phyloP scores from a whole-genome alignment of 352 stramenopile genomes.

The Phytophthora melonis region DNA sequence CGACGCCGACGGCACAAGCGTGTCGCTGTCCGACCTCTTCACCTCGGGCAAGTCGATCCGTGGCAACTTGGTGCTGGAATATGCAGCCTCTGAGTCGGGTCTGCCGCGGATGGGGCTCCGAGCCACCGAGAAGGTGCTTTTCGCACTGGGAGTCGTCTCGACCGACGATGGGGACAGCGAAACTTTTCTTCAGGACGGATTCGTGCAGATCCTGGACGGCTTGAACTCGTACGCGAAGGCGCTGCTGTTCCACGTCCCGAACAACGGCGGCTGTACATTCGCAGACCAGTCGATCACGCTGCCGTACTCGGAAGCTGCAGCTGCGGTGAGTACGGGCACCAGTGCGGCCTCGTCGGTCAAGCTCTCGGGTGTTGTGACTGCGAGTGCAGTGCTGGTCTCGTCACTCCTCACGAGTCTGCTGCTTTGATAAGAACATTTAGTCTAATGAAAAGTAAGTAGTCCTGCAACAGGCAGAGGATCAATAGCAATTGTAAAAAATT shows the following conservation, averaged over 20 bases:
- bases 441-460: too few relatives aligned
- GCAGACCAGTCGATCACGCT: constrained; percentile 30
- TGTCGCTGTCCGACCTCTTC: constrained; percentile 53
- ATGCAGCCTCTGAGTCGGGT: constrained; percentile 21
- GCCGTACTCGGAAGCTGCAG: constrained; percentile 16
- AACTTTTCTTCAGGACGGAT: background rate
- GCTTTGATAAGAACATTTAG: background rate
- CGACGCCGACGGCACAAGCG: constrained; percentile 10
- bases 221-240: constrained; percentile 5
- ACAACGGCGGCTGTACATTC: constrained; percentile 39
- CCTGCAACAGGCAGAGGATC: too few relatives aligned
- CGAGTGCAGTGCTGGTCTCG: constrained; percentile 4
- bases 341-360: constrained; percentile 2
- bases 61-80: constrained; percentile 35
- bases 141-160: background rate
- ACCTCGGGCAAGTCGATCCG: constrained; percentile 46
- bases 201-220: background rate
- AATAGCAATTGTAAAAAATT: too few relatives aligned
- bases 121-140: constrained; percentile 26
- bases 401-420: background rate
- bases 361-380: constrained; percentile 6
- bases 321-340: background rate
- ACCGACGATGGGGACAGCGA: background rate
- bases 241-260: constrained; percentile 41
- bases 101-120: constrained; percentile 38